Base-by-base conservation (phyloP, 352 stramenopile species). In the Globisporangium megalacanthum region DNA sequence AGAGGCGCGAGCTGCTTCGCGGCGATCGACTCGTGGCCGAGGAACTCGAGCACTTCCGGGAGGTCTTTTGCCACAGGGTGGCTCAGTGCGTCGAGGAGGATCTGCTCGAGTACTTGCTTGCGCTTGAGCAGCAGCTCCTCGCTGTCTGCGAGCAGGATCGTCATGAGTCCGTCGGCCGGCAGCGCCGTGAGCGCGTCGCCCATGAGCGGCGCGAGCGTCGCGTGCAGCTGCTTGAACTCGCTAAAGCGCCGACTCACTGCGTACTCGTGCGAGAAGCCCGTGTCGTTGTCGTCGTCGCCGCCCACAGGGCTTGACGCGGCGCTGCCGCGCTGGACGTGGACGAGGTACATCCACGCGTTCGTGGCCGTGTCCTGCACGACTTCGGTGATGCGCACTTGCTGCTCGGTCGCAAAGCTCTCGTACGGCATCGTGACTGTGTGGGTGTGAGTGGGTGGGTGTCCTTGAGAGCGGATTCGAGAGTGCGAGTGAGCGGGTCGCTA, bases 151-250 rank as follows among this genome's bases (percentile, higher is more conserved):
- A 88, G 70, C 58, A 89, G 73, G 46, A 89, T 75, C 45, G 79
- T 89, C 64, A 89, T 80, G 39, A 89, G 69, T 6, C 79, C 80
- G 60, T 89, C 79, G n/a, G 80, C 77, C 4, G 79, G 79, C 49
- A 89, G 60, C 10, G 79, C 50, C 50, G 75, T 81, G 62, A 83
- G 73, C 51, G 68, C 61, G 58, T 80, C 69, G 42, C 72, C 72
- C 79, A 89, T 86, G 54, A 88, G 60, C 8, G 75, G 71, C 48
- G 67, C 56, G 22, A 89, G 58, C 11, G 64, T 64, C n/a, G 68
- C 61, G 66, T 89, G 77, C 33, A 89, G 77, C 53, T 79, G 71
- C 70, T 89, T 89, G 60, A 89, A 89, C 56, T 89, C 79, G 50
- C 73, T 80, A 64, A 89, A 89, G 56, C 79, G 80, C 31, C 79